Evolutionary conservation across 257 asterid species (phyloP), one percentile per base, ranked within the genome.

Genomic region (Anisodus acutangulus): DNA sequence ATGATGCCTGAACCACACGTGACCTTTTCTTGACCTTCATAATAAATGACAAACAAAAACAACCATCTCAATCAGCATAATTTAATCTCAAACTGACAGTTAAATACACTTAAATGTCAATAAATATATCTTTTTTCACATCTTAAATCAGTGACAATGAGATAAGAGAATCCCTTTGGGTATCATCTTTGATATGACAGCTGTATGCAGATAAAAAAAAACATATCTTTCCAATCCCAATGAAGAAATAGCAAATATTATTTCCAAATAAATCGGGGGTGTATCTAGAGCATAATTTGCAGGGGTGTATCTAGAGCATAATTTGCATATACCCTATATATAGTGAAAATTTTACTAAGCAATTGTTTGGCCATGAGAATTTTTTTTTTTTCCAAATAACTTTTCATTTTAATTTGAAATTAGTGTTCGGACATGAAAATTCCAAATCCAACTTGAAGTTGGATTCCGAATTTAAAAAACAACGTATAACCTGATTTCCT

Each of bases 1-100:
- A 82, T 54, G 98, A 85, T 84, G 98, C 97, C 86, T 90, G 80
- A 63, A 96, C 89, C 67, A 90, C 93, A 81, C 70, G 54, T 67
- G 90, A 49, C 79, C 89, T 90, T 90, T 88, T 94, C 85, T 84
- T 90, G 47, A 84, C 86, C 98, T 96, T 82, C 71, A 83, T 59
- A 71, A 81, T 19, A 49, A 85, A 70, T 54, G 60, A 59, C n/a
- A 62, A 71, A 62, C 71, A 78, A 81, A 86, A 85, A 84, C 81
- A 86, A 82, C 39, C 84, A 78, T 87, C 78, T 87, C 83, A 81
- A 69, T 90, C 86, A 83, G 87, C 15, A 57, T 2, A 26, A 64
- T 78, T 79, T 49, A 68, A 82, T 83, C 82, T 78, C 51, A 49
- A 82, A 86, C 54, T 69, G 63, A 41, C 59, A 81, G 35, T 31